Conservation (phyloP, 2,329 filamentous ascomycete genomes). For the Cordyceps cateniannulata region DNA sequence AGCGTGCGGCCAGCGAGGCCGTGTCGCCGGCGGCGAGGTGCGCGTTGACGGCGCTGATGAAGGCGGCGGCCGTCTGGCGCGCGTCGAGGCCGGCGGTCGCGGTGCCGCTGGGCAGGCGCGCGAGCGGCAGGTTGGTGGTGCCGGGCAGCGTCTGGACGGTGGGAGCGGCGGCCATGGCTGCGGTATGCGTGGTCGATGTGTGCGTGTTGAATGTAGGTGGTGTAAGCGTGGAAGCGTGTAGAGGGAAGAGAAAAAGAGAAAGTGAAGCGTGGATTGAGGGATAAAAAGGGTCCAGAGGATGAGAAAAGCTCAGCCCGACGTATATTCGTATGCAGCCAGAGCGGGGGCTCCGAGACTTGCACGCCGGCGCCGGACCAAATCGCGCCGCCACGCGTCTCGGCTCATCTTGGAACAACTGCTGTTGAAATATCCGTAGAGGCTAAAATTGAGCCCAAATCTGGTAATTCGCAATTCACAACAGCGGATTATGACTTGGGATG, state of each 20-base stretch:
- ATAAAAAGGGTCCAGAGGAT: too few species aligned
- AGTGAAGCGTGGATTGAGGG: too few species aligned
- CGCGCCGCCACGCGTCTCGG: neutral
- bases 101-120: neutral
- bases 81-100: neutral
- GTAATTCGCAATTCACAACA: neutral
- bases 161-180: constrained; percentile 4
- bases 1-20: constrained; percentile 18
- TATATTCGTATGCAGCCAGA: too few species aligned
- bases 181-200: neutral
- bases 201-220: neutral
- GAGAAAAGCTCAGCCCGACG: too few species aligned
- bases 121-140: constrained; percentile 8
- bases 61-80: neutral
- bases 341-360: neutral
- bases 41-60: constrained; percentile 2
- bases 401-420: too few species aligned
- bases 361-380: neutral
- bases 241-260: neutral
- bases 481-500: neutral
- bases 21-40: constrained; percentile 13
- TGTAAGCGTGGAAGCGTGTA: too few species aligned
- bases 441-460: neutral
- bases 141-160: constrained; percentile 11
- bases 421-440: neutral